Conservation (phyloP, 805 yeast genomes). For the Pichia pseudocactophila region DNA sequence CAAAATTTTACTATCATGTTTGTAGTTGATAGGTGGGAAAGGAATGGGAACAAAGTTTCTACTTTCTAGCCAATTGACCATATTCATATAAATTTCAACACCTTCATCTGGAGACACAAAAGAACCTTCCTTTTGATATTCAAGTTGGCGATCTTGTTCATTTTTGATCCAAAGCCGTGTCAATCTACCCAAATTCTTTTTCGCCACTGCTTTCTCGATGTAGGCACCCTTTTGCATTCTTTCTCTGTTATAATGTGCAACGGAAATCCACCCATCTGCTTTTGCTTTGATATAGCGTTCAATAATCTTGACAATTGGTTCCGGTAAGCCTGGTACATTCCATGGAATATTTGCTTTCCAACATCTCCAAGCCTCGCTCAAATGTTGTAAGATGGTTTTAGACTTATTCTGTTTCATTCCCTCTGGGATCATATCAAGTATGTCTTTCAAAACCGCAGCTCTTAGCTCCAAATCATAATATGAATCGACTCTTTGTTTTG, state of each 20-base stretch:
- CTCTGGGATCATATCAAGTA: slow-evolving; percentile 94
- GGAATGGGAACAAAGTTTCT: slow-evolving; percentile 81
- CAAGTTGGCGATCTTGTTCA: slow-evolving; percentile 83
- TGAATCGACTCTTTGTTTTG: slow-evolving; percentile 93
- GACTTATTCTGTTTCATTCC: slow-evolving; percentile 83
- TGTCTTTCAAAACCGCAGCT: slow-evolving; percentile 92
- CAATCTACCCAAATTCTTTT: slow-evolving; percentile 84
- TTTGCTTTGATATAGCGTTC: slow-evolving; percentile 87
- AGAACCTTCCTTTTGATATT: slow-evolving; percentile 79
- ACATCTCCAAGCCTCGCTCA: slow-evolving; percentile 98
- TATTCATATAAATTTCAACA: slow-evolving; percentile 71
- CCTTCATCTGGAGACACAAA: slow-evolving; percentile 82
- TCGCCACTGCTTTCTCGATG: slow-evolving; percentile 89
- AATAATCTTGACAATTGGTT: slow-evolving; percentile 77
- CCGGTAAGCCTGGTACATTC: slow-evolving; percentile 95
- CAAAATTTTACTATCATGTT: slow-evolving; percentile 85
- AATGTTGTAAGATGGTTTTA: slow-evolving; percentile 80
- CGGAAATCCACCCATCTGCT: slow-evolving; percentile 94
- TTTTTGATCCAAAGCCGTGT: slow-evolving; percentile 87
- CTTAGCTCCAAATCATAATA: slow-evolving; percentile 89
- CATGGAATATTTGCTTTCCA: slow-evolving; percentile 99
- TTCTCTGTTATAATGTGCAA: slow-evolving; percentile 88
- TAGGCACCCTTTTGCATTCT: slow-evolving; percentile 82
- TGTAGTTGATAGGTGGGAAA: slow-evolving; percentile 85
- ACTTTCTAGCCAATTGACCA: slow-evolving; percentile 87